phyloP scores from a whole-genome alignment of 2,329 filamentous ascomycete species.

The Setomelanomma holmii region DNA sequence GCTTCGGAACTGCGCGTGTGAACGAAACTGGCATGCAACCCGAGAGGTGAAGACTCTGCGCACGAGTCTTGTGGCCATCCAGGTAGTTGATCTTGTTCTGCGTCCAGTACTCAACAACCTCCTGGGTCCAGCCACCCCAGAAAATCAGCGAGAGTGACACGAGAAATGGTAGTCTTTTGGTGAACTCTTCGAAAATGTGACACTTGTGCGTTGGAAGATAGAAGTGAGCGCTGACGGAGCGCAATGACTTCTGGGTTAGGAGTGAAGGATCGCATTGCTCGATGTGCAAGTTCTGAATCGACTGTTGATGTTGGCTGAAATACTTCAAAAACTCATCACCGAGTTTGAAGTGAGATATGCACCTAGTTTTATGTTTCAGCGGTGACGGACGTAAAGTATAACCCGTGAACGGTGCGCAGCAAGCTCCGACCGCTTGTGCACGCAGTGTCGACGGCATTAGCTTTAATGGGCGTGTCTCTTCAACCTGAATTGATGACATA shows the following conservation, averaged over 20 bases:
- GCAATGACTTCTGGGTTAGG: not conserved
- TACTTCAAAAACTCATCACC: not conserved
- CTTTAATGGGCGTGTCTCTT: too few species aligned
- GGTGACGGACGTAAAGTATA: not conserved
- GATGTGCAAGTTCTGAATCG: not conserved
- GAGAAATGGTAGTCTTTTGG: not conserved
- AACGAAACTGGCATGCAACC: slow-evolving; percentile 5
- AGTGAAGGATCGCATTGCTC: not conserved
- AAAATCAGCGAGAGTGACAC: slow-evolving; percentile 6
- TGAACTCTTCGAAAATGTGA: not conserved
- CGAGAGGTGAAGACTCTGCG: not conserved
- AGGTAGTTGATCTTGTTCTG: not conserved
- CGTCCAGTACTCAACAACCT: not conserved
- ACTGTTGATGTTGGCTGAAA: not conserved
- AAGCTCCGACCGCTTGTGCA: not conserved
- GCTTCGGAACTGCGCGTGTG: not conserved
- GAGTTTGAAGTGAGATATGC: not conserved
- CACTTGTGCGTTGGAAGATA: not conserved
- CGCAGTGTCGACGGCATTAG: too few species aligned
- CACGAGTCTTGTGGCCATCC: not conserved
- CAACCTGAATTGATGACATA: too few species aligned
- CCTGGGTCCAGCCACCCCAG: not conserved
- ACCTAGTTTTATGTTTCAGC: not conserved
- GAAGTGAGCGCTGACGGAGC: not conserved
- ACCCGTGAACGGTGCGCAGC: not conserved